Evolutionary conservation across 192 early-diverging fungal genomes (phyloP).

Genomic region (Linnemannia exigua): DNA sequence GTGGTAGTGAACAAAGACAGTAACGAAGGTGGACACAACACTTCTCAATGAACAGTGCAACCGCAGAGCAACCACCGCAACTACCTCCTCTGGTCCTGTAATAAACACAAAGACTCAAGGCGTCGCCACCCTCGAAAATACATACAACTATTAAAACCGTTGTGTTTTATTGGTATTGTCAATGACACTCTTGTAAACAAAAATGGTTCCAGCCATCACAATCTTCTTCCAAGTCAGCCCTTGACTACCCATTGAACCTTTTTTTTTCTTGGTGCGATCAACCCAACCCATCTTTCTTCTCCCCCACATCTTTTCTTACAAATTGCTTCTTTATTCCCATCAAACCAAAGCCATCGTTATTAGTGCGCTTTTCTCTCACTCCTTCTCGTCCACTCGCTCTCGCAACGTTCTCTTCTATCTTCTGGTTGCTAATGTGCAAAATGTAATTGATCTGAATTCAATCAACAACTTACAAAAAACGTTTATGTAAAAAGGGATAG

Average conservation of each 20-base stretch:
- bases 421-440: background rate
- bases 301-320: background rate
- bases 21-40: too few relatives aligned
- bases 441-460: background rate
- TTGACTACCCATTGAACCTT: background rate
- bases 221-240: background rate
- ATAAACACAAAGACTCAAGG: too few relatives aligned
- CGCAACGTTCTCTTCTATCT: background rate
- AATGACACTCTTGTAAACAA: too few relatives aligned
- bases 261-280: background rate
- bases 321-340: conserved; percentile 7
- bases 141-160: too few relatives aligned
- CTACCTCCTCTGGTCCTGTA: too few relatives aligned
- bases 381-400: background rate
- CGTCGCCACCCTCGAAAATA: too few relatives aligned
- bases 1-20: too few relatives aligned
- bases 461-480: too few relatives aligned
- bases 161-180: too few relatives aligned
- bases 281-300: background rate
- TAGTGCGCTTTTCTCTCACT: background rate
- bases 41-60: too few relatives aligned
- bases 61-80: too few relatives aligned
- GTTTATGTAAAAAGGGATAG: background rate
- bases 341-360: background rate
- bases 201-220: background rate